phyloP scores from a whole-genome alignment of 2,329 filamentous ascomycete species.

The Neonectria ditissima region DNA sequence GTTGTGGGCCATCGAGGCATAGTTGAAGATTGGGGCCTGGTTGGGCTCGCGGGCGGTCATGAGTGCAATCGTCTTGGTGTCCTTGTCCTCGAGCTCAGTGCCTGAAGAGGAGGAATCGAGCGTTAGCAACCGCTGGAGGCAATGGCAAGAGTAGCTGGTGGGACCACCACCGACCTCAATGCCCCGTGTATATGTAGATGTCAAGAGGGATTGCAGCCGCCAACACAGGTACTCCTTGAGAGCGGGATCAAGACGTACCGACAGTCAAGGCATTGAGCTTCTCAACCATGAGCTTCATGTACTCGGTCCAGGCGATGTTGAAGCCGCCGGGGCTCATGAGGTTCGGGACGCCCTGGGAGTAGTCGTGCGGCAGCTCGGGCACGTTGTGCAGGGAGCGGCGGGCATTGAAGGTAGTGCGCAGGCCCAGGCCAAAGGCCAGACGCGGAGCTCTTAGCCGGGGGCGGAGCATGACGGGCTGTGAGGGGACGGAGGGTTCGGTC shows the following conservation, averaged over 20 bases:
- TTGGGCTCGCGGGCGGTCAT: slow-evolving; percentile 82
- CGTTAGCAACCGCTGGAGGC: slow-evolving; percentile 23
- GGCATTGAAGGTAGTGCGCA: slow-evolving; percentile 50
- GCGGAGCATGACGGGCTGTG: slow-evolving; percentile 59
- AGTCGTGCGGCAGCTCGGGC: slow-evolving; percentile 60
- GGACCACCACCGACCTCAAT: slow-evolving; percentile 8
- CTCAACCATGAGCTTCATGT: slow-evolving; percentile 79
- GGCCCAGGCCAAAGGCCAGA: slow-evolving; percentile 52
- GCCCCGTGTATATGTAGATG: not conserved
- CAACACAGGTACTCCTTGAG: slow-evolving; percentile 2
- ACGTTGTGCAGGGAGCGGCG: slow-evolving; percentile 61
- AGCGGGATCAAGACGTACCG: slow-evolving; percentile 64
- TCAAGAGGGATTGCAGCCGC: slow-evolving; percentile 21
- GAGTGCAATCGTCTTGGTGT: slow-evolving; percentile 76
- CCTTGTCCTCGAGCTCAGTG: slow-evolving; percentile 71
- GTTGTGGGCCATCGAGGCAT: slow-evolving; percentile 96
- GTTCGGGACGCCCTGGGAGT: slow-evolving; percentile 69
- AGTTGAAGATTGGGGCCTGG: slow-evolving; percentile 88
- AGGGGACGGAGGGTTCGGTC: slow-evolving; percentile 11
- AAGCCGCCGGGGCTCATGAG: slow-evolving; percentile 79
- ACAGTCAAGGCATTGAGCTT: slow-evolving; percentile 80
- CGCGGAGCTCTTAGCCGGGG: slow-evolving; percentile 66
- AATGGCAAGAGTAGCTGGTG: slow-evolving; percentile 8
- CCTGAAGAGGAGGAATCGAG: slow-evolving; percentile 57
- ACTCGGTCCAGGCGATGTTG: slow-evolving; percentile 82